Evolutionary conservation across 163 green algal genomes (phyloP).

Genomic region (Chlamydomonas reinhardtii): DNA sequence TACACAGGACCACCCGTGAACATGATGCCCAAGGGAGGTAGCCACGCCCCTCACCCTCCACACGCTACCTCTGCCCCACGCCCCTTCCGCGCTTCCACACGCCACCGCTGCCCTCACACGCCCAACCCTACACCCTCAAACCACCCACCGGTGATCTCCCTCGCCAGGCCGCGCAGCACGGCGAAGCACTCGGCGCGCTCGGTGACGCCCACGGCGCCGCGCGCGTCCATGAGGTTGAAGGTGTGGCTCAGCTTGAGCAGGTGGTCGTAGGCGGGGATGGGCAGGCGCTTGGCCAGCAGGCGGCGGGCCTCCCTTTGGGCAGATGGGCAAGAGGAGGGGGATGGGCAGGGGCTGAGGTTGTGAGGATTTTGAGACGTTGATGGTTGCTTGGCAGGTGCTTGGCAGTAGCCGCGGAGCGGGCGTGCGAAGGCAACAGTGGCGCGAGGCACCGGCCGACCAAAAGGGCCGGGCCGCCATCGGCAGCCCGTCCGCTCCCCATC

Average conservation of each 20-base stretch:
- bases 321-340: background rate
- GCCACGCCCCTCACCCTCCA: too few relatives aligned
- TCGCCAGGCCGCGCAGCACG: slow-evolving; percentile 89
- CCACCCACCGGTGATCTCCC: slow-evolving; percentile 72
- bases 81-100: too few relatives aligned
- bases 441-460: too few relatives aligned
- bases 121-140: background rate
- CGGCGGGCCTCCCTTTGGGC: slow-evolving; percentile 78
- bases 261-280: slow-evolving; percentile 96
- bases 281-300: slow-evolving; percentile 90
- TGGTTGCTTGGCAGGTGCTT: too few relatives aligned
- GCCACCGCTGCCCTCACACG: background rate
- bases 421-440: too few relatives aligned
- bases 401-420: too few relatives aligned
- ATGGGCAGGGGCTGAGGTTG: background rate
- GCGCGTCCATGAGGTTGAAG: slow-evolving; percentile 99
- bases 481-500: too few relatives aligned
- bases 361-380: too few relatives aligned
- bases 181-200: slow-evolving; percentile 96
- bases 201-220: slow-evolving; percentile 95
- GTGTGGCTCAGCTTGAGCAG: slow-evolving; percentile 95
- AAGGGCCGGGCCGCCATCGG: too few relatives aligned
- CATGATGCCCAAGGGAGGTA: too few relatives aligned
- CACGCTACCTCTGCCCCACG: too few relatives aligned
- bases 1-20: too few relatives aligned